Evolutionary conservation across 2,329 filamentous ascomycete species (phyloP), one percentile per base, ranked within the genome.

Genomic region (Ascochyta koolunga): DNA sequence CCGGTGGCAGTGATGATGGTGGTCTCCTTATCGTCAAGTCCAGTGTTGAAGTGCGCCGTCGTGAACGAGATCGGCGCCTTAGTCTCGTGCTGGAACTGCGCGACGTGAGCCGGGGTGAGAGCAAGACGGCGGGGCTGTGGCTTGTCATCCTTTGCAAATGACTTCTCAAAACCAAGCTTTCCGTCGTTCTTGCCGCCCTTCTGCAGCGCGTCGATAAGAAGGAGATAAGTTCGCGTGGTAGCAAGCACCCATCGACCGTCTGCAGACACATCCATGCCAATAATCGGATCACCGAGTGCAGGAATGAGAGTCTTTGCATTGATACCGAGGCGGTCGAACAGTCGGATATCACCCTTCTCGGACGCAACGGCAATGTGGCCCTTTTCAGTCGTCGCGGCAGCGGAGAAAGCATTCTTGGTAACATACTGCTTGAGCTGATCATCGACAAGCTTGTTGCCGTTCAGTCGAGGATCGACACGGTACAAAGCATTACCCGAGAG

Each of bases 281-380:
- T 89, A 67, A 99, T 98, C 3, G 93, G 87, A 70, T 99, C 95
- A 62, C 95, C 95, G 13, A 99, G 86, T 5, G 95, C 95, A 3
- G 95, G 95, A 51, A 99, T 93, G 60, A 96, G 90, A 0, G 95
- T 98, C 83, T 99, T 99, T 33, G 95, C 95, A 64, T 96, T 96
- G 78, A 98, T 96, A 13, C 95, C 95, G 2, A 99, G 85, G 16
- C 93, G 90, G 73, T 99, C 95, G 68, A 99, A 99, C 66, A 99
- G 86, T 49, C 95, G 91, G 58, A 99, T 92, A 65, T 99, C 95
- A 65, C 95, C 95, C 80, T 99, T 99, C 79, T 96, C 96, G 47
- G 92, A 97, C 0, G 95, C 93, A 7, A 99, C 93, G 4, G 95
- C 95, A 60, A 99, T 92, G 71, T 97, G 96, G 10, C 95, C 95